Evolutionary conservation across 2,329 filamentous ascomycete species (phyloP).

Genomic region (Calonectria fujianensis): DNA sequence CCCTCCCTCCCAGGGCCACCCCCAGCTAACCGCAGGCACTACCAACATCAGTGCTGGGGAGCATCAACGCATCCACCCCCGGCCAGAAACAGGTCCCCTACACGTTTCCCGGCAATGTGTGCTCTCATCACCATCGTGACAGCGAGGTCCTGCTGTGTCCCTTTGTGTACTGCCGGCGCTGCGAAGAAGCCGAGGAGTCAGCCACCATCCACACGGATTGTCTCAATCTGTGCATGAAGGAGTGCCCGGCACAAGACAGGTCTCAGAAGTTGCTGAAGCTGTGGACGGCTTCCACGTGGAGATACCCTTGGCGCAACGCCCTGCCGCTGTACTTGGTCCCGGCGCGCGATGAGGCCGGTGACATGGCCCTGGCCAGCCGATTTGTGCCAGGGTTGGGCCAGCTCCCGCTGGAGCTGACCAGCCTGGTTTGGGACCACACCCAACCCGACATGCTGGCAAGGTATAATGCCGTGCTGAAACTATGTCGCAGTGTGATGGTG

Average conservation of each 20-base stretch:
- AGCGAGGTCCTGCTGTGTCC: slow-evolving; percentile 19
- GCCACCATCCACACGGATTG: slow-evolving; percentile 25
- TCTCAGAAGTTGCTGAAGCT: slow-evolving; percentile 17
- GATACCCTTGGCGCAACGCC: slow-evolving; percentile 24
- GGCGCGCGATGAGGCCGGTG: not conserved
- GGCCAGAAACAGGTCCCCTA: slow-evolving; percentile 17
- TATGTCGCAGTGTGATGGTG: not conserved
- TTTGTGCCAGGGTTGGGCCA: slow-evolving; percentile 1
- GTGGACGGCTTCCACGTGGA: slow-evolving; percentile 14
- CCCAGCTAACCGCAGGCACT: slow-evolving; percentile 5
- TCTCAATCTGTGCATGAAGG: slow-evolving; percentile 10
- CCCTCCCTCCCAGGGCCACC: not conserved
- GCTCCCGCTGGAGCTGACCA: slow-evolving; percentile 15
- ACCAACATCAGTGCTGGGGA: slow-evolving; percentile 6
- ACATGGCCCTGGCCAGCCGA: not conserved
- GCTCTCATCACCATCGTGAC: slow-evolving; percentile 7
- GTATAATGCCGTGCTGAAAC: slow-evolving; percentile 11
- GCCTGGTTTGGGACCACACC: not conserved
- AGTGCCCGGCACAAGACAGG: slow-evolving; percentile 2
- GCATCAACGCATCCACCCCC: slow-evolving; percentile 12
- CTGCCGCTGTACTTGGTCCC: slow-evolving; percentile 1
- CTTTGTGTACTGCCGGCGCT: slow-evolving; percentile 9
- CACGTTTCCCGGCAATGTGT: slow-evolving; percentile 12
- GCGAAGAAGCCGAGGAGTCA: not conserved
- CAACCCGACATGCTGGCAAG: slow-evolving; percentile 16